phyloP scores from a whole-genome alignment of 2,329 filamentous ascomycete species.

The Purpureocillium lavendulum region DNA sequence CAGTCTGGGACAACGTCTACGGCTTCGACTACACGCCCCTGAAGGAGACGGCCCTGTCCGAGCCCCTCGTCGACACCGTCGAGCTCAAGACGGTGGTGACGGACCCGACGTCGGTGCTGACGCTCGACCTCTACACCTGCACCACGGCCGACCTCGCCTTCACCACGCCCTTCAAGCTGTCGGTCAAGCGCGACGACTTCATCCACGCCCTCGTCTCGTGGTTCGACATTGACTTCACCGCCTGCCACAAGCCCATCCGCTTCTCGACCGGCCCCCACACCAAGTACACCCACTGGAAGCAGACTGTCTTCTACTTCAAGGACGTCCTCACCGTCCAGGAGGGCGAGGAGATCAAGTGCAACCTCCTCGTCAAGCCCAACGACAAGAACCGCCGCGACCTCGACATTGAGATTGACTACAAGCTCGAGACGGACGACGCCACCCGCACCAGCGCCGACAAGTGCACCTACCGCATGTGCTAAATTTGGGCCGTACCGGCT shows the following conservation, averaged over 20 bases:
- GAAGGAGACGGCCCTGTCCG: slow-evolving; percentile 86
- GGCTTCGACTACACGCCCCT: slow-evolving; percentile 94
- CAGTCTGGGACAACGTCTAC: slow-evolving; percentile 99
- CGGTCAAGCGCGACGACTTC: slow-evolving; percentile 80
- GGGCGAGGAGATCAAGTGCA: slow-evolving; percentile 69
- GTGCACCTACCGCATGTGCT: slow-evolving; percentile 76
- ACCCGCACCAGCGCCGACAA: slow-evolving; percentile 60
- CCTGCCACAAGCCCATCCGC: slow-evolving; percentile 94
- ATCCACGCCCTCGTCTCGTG: slow-evolving; percentile 93
- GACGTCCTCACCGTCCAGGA: slow-evolving; percentile 88
- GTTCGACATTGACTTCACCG: slow-evolving; percentile 99
- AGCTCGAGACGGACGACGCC: slow-evolving; percentile 66
- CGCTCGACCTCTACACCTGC: slow-evolving; percentile 89
- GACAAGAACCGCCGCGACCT: slow-evolving; percentile 90
- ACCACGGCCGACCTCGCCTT: slow-evolving; percentile 78
- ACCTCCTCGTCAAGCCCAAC: slow-evolving; percentile 78
- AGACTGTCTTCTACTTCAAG: slow-evolving; percentile 96
- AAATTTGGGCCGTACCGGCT: too few relatives aligned
- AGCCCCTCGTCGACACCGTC: slow-evolving; percentile 95
- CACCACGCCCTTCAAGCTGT: slow-evolving; percentile 66
- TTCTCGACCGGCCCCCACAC: slow-evolving; percentile 97
- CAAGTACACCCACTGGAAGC: slow-evolving; percentile 99
- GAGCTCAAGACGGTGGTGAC: slow-evolving; percentile 96
- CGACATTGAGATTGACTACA: slow-evolving; percentile 82
- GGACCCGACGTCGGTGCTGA: slow-evolving; percentile 76